phyloP scores from a whole-genome alignment of 345 rosid species.

The Syzygium jambos region DNA sequence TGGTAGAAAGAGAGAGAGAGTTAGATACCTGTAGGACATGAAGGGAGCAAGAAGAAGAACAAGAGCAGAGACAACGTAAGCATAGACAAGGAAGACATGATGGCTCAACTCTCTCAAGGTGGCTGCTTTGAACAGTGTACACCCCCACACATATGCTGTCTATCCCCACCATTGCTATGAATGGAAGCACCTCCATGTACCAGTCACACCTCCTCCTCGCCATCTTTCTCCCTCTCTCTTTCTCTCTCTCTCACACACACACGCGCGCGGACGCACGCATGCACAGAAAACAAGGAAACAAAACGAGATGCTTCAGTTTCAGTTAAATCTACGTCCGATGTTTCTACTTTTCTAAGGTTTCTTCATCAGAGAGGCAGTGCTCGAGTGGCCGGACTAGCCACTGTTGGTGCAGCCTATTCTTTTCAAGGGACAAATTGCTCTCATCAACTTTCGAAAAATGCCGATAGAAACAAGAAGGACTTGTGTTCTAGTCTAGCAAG shows the following conservation, averaged over 20 bases:
- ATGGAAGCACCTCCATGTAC: slow-evolving; percentile 50
- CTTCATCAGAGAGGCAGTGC: neutral
- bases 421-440: neutral
- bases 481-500: neutral
- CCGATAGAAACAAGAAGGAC: neutral
- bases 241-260: neutral
- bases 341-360: neutral
- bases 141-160: slow-evolving; percentile 56
- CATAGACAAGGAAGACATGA: slow-evolving; percentile 64
- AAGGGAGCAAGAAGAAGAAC: slow-evolving; percentile 79
- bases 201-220: slow-evolving; percentile 16
- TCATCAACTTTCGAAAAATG: neutral
- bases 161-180: slow-evolving; percentile 52
- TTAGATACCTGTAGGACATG: slow-evolving; percentile 53
- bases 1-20: slow-evolving; percentile 13
- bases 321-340: neutral
- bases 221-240: neutral
- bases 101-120: slow-evolving; percentile 66
- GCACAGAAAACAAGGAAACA: neutral
- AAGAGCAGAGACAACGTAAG: slow-evolving; percentile 71
- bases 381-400: neutral
- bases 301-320: neutral
- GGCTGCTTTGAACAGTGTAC: slow-evolving; percentile 79
- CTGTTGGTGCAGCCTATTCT: neutral
- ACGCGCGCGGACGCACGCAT: neutral